A percentile compares a stretch with the other conserved stretches of the same genome.
Conservation (phyloP, 495 filamentous ascomycete species). For the Daldinia bambusicola region DNA sequence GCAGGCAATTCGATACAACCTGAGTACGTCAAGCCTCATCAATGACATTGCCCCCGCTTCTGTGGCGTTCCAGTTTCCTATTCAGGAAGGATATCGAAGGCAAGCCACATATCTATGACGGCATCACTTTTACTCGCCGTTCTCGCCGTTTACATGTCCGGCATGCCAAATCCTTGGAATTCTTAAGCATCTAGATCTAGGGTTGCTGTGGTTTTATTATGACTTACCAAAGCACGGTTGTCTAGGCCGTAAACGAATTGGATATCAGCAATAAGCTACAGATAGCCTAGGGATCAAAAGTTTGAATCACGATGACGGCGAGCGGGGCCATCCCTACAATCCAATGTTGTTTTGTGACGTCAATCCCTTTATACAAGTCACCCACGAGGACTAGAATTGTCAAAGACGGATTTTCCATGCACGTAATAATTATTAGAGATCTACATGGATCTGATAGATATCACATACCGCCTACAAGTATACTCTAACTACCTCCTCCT, state of each 20-base stretch:
- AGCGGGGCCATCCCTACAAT: conserved; percentile 24
- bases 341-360: conserved; percentile 26
- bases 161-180: conserved; percentile 5
- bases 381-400: conserved; percentile 16
- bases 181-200: conserved; percentile 10
- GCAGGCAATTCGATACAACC: not conserved
- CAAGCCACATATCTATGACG: conserved; percentile 36
- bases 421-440: conserved; percentile 30
- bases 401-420: conserved; percentile 25
- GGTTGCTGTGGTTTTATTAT: conserved; percentile 5
- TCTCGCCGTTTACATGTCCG: not conserved
- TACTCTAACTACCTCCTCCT: not conserved
- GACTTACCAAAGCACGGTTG: not conserved
- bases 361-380: conserved; percentile 29
- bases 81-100: conserved; percentile 20
- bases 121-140: conserved; percentile 9
- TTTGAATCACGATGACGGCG: conserved; percentile 39
- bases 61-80: conserved; percentile 30
- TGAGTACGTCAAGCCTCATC: conserved; percentile 15
- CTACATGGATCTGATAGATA: conserved; percentile 2
- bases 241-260: not conserved
- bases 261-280: not conserved
- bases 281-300: not conserved
- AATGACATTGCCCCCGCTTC: conserved; percentile 15
- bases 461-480: too few species aligned